phyloP scores from a whole-genome alignment of 2,329 filamentous ascomycete genomes.

The Zasmidium citrigriseum region DNA sequence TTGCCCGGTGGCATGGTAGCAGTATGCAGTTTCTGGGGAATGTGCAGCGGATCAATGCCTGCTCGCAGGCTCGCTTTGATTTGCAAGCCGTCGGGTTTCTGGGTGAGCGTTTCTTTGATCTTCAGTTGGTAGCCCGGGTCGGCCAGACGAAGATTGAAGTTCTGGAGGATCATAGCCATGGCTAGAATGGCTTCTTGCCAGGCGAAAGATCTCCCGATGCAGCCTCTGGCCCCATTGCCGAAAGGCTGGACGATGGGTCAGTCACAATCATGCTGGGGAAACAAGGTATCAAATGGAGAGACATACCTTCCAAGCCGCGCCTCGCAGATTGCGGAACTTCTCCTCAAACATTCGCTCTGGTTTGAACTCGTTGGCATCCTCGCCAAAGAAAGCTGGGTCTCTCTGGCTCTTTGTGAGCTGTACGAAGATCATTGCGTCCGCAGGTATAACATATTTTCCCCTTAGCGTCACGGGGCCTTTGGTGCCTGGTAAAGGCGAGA shows the following conservation, averaged over 20 bases:
- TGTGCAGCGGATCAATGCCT: constrained; percentile 56
- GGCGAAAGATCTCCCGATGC: constrained; percentile 71
- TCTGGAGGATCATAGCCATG: constrained; percentile 62
- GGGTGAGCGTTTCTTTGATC: constrained; percentile 59
- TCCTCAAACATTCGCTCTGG: constrained; percentile 74
- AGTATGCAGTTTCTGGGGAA: constrained; percentile 50
- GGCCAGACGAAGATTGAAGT: constrained; percentile 66
- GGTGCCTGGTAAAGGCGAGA: not conserved
- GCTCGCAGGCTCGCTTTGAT: constrained; percentile 61
- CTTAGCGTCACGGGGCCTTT: constrained; percentile 45
- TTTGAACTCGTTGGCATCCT: constrained; percentile 65
- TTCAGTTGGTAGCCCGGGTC: constrained; percentile 62
- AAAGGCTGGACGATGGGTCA: constrained; percentile 52
- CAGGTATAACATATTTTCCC: constrained; percentile 62
- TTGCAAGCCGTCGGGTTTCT: constrained; percentile 64
- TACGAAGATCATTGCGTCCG: constrained; percentile 52
- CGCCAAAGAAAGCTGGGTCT: constrained; percentile 65
- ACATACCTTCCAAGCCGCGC: constrained; percentile 40
- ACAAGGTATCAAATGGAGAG: too few species aligned
- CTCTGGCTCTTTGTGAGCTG: constrained; percentile 58
- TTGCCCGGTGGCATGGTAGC: not conserved
- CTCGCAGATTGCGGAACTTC: constrained; percentile 54
- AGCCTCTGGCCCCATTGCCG: constrained; percentile 69
- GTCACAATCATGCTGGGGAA: constrained; percentile 37
- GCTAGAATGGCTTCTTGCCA: constrained; percentile 69